Evolutionary conservation across 306 rosid species (phyloP).

Genomic region (Prunus mongolica): DNA sequence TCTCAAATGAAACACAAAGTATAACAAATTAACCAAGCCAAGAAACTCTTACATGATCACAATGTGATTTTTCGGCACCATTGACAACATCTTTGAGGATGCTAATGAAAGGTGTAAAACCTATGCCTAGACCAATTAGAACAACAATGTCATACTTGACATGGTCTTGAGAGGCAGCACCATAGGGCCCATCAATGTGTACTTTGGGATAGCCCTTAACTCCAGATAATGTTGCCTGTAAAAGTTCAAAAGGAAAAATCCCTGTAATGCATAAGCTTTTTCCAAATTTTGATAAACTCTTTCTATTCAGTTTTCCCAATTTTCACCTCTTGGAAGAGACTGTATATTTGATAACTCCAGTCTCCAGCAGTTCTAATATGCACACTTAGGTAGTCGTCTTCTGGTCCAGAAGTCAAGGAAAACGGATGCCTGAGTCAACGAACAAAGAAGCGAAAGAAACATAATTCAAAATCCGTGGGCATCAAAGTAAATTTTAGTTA

Average conservation of each 20-base stretch:
- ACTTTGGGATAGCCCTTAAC: constrained; percentile 53
- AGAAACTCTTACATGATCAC: constrained; percentile 36
- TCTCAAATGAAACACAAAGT: not conserved
- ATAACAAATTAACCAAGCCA: not conserved
- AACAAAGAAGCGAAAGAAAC: constrained; percentile 23
- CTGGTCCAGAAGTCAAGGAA: constrained; percentile 86
- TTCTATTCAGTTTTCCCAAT: not conserved
- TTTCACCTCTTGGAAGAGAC: constrained; percentile 73
- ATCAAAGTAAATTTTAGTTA: not conserved
- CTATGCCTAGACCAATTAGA: constrained; percentile 85
- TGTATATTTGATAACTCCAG: constrained; percentile 74
- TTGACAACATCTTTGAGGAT: constrained; percentile 69
- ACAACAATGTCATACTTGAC: constrained; percentile 67
- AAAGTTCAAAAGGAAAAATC: not conserved
- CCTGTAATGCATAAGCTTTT: not conserved
- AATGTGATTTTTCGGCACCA: constrained; percentile 24
- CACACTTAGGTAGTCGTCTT: constrained; percentile 73
- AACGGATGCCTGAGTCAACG: constrained; percentile 79
- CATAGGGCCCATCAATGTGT: constrained; percentile 87
- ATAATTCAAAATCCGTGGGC: not conserved
- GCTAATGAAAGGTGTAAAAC: constrained; percentile 91
- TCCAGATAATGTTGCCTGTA: constrained; percentile 48
- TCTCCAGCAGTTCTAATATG: constrained; percentile 86
- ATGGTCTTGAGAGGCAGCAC: constrained; percentile 86
- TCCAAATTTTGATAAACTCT: not conserved